Base-by-base conservation (phyloP, 164 flowering plant species). In the Magnolia kwangsiensis region DNA sequence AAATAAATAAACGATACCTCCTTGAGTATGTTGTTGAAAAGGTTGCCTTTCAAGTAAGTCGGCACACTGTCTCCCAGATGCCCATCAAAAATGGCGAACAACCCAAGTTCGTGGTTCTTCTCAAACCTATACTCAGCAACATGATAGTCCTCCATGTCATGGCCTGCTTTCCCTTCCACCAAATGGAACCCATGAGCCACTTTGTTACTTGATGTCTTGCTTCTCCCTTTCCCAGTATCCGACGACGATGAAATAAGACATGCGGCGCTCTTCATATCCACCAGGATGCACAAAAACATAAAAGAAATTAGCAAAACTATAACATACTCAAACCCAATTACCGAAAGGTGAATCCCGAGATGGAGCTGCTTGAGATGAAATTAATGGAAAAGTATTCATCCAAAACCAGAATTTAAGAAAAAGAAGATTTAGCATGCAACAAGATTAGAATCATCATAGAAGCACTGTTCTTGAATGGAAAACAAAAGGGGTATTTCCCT, bases 61-160 rank as follows among this genome's bases (percentile, higher is more conserved):
- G 94, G 87, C 8, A 90, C 92, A 7, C 85, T 75, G 76, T 87
- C 89, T 9, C 94, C 92, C 10, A 87, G 80, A 72, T 90, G 94
- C 59, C 94, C 94, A 76, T 90, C 94, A 72, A 84, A 90, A 59
- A 90, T 89, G 10, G 94, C 94, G 78, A 89, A 90, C 29, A 90
- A 64, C 18, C 94, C 94, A 18, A 90, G 88, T 72, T 73, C 87
- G 50, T 87, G 92, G 49, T 79, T 80, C 72, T 84, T 82, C 49
- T 29, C 83, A 19, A 70, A 73, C 55, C 73, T 80, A 78, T 84
- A 89, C 66, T 89, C 87, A 2, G 94, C 92, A 23, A 90, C 90
- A 81, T 81, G 91, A 73, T 88, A 90, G 72, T 90, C 94, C 78
- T 90, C 94, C 94, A 90, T 90, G 75, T 84, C 85, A 77, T 90